Evolutionary conservation across 345 rosid species (phyloP).

Genomic region (Populus simonii): DNA sequence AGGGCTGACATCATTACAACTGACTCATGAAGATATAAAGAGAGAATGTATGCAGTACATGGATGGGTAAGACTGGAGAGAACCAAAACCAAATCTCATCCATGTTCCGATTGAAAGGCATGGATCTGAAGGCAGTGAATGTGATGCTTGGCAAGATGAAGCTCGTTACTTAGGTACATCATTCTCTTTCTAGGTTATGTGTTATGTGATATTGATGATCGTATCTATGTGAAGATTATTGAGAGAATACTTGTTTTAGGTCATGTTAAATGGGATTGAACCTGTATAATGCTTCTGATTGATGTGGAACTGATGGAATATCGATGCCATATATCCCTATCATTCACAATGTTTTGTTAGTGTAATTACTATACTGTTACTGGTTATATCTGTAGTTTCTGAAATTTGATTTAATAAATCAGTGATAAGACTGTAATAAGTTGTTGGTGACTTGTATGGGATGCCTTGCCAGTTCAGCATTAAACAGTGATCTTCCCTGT

Average conservation of each 20-base stretch:
- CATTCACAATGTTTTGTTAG: not conserved
- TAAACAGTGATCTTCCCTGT: not conserved
- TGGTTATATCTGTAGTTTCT: not conserved
- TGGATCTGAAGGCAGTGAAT: not conserved
- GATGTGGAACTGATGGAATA: not conserved
- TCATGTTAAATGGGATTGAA: not conserved
- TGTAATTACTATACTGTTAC: not conserved
- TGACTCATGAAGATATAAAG: not conserved
- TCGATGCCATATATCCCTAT: not conserved
- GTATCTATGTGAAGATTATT: not conserved
- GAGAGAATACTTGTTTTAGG: not conserved
- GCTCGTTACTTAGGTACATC: not conserved
- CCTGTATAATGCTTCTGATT: not conserved
- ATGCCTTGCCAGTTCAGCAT: too few species aligned
- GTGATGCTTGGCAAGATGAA: not conserved
- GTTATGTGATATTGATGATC: not conserved
- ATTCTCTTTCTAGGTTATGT: not conserved
- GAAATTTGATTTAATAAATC: not conserved
- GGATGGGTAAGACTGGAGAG: not conserved
- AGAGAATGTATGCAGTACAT: not conserved
- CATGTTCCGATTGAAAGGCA: not conserved
- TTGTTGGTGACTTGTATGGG: not conserved
- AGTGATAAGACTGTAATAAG: not conserved
- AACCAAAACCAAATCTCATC: not conserved
- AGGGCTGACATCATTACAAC: not conserved